Evolutionary conservation across 2,329 filamentous ascomycete species (phyloP).

Genomic region (Diaporthe vaccinii): DNA sequence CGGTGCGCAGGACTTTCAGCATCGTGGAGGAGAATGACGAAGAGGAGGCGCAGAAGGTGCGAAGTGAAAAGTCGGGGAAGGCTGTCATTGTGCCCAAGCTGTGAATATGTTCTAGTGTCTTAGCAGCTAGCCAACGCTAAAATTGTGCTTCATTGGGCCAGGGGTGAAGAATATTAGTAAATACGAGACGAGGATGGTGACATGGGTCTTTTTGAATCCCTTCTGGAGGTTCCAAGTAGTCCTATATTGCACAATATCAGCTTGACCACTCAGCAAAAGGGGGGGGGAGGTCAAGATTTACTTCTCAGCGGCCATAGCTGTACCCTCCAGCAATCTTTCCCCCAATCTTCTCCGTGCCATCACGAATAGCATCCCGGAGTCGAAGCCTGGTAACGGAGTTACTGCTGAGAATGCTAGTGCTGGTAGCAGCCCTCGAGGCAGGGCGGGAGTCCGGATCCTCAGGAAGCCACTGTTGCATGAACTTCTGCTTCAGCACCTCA

Average conservation of each 20-base stretch:
- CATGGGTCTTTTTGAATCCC: not conserved
- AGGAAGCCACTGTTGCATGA: not conserved
- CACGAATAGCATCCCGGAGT: not conserved
- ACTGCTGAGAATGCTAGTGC: not conserved
- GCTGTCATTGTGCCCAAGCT: not conserved
- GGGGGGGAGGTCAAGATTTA: not conserved
- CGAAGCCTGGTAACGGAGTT: not conserved
- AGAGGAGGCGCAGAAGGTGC: not conserved
- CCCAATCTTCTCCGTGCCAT: not conserved
- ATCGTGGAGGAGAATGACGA: conserved; percentile 1
- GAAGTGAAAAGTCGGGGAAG: not conserved
- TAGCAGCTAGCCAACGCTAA: not conserved
- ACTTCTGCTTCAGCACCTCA: not conserved
- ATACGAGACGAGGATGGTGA: too few species aligned
- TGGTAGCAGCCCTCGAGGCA: not conserved
- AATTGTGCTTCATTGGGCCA: too few species aligned
- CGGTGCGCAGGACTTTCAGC: conserved; percentile 4
- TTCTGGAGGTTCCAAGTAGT: not conserved
- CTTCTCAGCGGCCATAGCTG: not conserved
- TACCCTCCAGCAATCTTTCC: not conserved
- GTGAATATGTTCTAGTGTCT: not conserved
- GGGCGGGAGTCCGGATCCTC: too few species aligned
- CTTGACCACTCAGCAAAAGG: not conserved
- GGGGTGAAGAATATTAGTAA: too few species aligned
- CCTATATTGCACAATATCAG: not conserved